Base-by-base conservation (phyloP, 768 basidiomycete genomes). In the Auriculariales sp. region DNA sequence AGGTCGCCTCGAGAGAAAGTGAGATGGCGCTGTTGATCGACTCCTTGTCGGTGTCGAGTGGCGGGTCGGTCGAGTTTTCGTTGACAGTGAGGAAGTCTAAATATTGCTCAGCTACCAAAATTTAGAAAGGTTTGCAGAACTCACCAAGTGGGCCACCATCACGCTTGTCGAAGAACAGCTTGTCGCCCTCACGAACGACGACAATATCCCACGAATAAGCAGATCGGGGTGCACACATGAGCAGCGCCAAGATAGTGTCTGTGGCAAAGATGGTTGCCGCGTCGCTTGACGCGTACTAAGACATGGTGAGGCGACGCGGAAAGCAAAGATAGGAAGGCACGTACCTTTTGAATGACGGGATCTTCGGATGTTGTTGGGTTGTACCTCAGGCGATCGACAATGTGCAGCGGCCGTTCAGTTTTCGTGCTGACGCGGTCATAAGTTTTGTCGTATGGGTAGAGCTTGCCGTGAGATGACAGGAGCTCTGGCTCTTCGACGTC, bases 191-290 rank as follows among this genome's bases (percentile, higher is more conserved):
- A 28, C 90, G 83, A 28, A 89, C 73, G 57, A 98, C 84, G 54
- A 99, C 86, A 48, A 99, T 92, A 61, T 99, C 95, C 95, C 95
- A 99, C 3, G 94, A 93, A 66, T 95, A 92, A 52, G 93, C 90
- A 11, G 91, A 92, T 56, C 95, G 76, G 9, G 92, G 81, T 6
- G 94, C 87, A 55, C 86, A 89, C 95, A 99, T 99, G 55, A 99
- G 77, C 27, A 93, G 85, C 53, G 85, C 83, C 50, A 99, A 78
- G 58, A 99, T 95, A 56, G 83, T 79, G 69, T 98, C 95, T 25
- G 94, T 99, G 9, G 91, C 82, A 62, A 92, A 99, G 49, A 98
- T 78, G 29, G 77, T 81, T 15, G 92, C 94, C 35, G 80, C 74
- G 58, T 80, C 78, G 67, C 82, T 85, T 52, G 77, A 66, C 34